phyloP scores from a whole-genome alignment of 73 alveolate genomes.

The Stentor roeselii region DNA sequence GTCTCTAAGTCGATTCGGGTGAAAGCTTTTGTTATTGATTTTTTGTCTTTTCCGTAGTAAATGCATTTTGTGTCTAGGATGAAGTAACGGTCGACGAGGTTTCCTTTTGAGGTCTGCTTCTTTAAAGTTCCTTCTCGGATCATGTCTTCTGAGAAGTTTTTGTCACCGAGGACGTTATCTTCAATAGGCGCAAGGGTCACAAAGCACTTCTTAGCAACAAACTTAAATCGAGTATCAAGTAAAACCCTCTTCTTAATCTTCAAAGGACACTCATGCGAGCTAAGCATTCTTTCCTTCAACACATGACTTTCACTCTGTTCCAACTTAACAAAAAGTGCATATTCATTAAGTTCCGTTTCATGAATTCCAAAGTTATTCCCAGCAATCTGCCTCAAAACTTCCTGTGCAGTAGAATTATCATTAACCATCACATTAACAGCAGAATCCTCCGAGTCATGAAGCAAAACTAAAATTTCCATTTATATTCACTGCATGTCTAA shows the following conservation, averaged over 20 bases:
- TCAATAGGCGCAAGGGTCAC: not conserved
- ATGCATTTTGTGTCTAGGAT: constrained; percentile 20
- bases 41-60: constrained; percentile 9
- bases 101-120: not conserved
- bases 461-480: too few species aligned
- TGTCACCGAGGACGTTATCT: not conserved
- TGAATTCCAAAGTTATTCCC: not conserved
- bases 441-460: not conserved
- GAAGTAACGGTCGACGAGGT: not conserved
- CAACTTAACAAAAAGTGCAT: not conserved
- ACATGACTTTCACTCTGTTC: not conserved
- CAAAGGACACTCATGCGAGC: not conserved
- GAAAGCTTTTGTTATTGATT: not conserved
- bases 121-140: constrained; percentile 17
- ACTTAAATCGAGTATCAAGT: not conserved
- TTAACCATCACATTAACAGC: not conserved
- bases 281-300: constrained; percentile 19
- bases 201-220: not conserved
- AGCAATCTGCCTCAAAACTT: not conserved
- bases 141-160: constrained; percentile 5
- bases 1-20: constrained; percentile 18
- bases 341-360: not conserved
- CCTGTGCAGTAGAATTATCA: not conserved
- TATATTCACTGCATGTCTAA: constrained; percentile 22
- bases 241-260: not conserved